Conservation (phyloP, 208 protist species). For the Herpetomonas tarakana region DNA sequence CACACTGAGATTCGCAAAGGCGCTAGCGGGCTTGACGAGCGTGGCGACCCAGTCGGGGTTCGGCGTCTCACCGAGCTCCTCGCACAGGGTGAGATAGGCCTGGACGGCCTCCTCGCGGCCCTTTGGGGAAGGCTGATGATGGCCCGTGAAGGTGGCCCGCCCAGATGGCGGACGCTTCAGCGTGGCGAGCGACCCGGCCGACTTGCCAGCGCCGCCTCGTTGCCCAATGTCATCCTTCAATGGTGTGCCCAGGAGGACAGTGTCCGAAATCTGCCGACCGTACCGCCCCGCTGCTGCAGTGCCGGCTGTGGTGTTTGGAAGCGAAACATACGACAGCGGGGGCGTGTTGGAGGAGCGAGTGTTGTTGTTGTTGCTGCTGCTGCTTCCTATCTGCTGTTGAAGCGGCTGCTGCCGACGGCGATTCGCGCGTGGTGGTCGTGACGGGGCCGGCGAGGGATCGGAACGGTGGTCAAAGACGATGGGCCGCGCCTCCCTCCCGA, state of each 20-base stretch:
- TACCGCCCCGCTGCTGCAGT: too few species aligned
- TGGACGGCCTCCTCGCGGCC: constrained; percentile 32
- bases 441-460: constrained; percentile 46
- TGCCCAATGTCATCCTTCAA: background rate
- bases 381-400: constrained; percentile 7
- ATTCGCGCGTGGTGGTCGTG: constrained; percentile 32
- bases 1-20: background rate
- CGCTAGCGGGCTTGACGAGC: constrained; percentile 5
- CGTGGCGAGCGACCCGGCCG: background rate
- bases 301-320: too few species aligned
- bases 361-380: constrained; percentile 2
- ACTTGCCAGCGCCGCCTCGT: background rate
- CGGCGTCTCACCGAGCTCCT: constrained; percentile 52
- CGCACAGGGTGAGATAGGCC: constrained; percentile 49
- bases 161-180: constrained; percentile 1
- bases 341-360: constrained; percentile 2
- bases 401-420: constrained; percentile 13
- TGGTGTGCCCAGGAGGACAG: background rate
- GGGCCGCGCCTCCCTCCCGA: constrained; percentile 18
- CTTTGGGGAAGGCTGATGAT: background rate
- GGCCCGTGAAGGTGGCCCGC: constrained; percentile 3
- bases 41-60: constrained; percentile 50
- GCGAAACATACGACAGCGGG: too few species aligned
- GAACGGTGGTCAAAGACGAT: constrained; percentile 29
- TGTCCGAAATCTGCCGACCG: constrained; percentile 1